Evolutionary conservation across 116 monocot species (phyloP).

Genomic region (Cymodocea nodosa): DNA sequence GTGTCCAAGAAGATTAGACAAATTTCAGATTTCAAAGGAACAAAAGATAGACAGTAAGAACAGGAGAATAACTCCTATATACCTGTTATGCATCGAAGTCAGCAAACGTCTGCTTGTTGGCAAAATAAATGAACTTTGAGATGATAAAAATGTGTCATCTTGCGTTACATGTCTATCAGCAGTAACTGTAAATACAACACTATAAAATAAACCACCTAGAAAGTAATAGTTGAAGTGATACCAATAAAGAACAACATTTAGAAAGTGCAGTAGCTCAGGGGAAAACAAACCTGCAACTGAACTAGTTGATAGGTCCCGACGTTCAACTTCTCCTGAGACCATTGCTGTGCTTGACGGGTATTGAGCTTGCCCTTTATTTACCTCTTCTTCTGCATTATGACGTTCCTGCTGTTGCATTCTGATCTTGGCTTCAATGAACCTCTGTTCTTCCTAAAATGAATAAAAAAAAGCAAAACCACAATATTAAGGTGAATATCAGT

Average conservation of each 20-base stretch:
- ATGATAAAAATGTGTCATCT: slow-evolving; percentile 22
- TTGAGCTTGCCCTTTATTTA: slow-evolving; percentile 42
- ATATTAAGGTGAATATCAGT: not conserved
- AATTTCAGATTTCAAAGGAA: not conserved
- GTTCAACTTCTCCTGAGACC: slow-evolving; percentile 52
- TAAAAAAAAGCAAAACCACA: not conserved
- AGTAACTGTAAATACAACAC: slow-evolving; percentile 11
- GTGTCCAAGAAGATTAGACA: not conserved
- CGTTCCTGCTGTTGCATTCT: slow-evolving; percentile 69
- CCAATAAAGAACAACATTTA: not conserved
- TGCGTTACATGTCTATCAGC: slow-evolving; percentile 8
- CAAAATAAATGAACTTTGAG: slow-evolving; percentile 12
- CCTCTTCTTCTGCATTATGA: slow-evolving; percentile 65
- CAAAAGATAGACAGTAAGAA: not conserved
- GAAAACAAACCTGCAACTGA: slow-evolving; percentile 32
- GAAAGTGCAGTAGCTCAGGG: not conserved
- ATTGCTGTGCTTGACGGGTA: slow-evolving; percentile 34
- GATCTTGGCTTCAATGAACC: slow-evolving; percentile 93
- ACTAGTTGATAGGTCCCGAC: slow-evolving; percentile 25
- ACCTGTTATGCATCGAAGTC: slow-evolving; percentile 36
- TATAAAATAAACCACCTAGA: slow-evolving; percentile 7
- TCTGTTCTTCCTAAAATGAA: slow-evolving; percentile 75
- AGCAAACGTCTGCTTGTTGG: slow-evolving; percentile 14
- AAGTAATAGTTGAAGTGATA: not conserved
- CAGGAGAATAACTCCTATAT: not conserved